Evolutionary conservation across 352 stramenopile species (phyloP).

Genomic region (Pythium plurisporium): DNA sequence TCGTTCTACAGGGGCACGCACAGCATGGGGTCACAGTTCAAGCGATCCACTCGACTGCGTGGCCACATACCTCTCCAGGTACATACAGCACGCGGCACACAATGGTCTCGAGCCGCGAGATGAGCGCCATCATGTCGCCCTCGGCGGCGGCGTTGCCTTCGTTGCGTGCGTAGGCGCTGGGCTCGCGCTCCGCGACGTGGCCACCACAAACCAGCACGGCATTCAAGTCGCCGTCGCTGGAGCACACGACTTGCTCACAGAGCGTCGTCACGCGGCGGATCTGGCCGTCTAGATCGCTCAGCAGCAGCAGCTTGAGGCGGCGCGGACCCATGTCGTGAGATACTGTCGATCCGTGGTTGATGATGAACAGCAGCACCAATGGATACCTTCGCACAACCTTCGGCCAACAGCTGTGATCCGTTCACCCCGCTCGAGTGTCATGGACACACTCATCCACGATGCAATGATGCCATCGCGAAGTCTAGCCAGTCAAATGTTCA

Average conservation of each 20-base stretch:
- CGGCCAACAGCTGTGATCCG: background rate
- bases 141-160: slow-evolving; percentile 68
- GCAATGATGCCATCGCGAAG: too few species aligned
- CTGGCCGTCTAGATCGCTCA: slow-evolving; percentile 65
- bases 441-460: too few species aligned
- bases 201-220: slow-evolving; percentile 75
- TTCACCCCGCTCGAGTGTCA: background rate
- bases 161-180: slow-evolving; percentile 45
- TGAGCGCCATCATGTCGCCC: slow-evolving; percentile 87
- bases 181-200: slow-evolving; percentile 40
- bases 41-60: background rate
- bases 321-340: slow-evolving; percentile 5
- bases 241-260: slow-evolving; percentile 72
- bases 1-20: too few species aligned
- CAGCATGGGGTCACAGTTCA: too few species aligned
- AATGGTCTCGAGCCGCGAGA: slow-evolving; percentile 84
- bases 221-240: slow-evolving; percentile 53
- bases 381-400: slow-evolving; percentile 16
- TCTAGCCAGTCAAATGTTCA: too few species aligned
- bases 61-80: slow-evolving; percentile 39
- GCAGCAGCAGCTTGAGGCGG: slow-evolving; percentile 69
- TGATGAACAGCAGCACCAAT: too few species aligned
- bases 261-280: slow-evolving; percentile 70
- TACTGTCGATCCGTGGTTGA: background rate
- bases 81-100: slow-evolving; percentile 84